phyloP scores from a whole-genome alignment of 2,329 filamentous ascomycete genomes.

The Claviceps fusiformis region DNA sequence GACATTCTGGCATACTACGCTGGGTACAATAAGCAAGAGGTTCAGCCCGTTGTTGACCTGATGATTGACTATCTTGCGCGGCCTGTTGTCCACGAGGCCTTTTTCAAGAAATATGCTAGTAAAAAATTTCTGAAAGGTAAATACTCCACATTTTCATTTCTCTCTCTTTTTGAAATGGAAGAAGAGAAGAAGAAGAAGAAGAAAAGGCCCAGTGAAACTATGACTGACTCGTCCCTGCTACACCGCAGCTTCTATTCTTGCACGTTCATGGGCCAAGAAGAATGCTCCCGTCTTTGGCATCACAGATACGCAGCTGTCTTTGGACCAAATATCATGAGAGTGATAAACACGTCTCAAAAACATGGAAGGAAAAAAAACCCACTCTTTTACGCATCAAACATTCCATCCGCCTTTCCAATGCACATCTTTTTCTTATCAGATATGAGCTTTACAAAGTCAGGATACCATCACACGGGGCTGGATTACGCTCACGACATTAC shows the following conservation, averaged over 20 bases:
- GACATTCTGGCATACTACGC: slow-evolving; percentile 79
- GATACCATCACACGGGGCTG: slow-evolving; percentile 13
- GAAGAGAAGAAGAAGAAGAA: background rate
- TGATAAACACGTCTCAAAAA: background rate
- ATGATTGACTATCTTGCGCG: slow-evolving; percentile 95
- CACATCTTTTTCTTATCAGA: slow-evolving; percentile 10
- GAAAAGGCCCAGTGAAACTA: background rate
- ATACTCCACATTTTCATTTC: slow-evolving; percentile 11
- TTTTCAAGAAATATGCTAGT: slow-evolving; percentile 99
- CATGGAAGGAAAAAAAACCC: background rate
- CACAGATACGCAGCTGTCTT: slow-evolving; percentile 31
- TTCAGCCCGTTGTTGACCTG: slow-evolving; percentile 78
- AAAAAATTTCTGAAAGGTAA: slow-evolving; percentile 98
- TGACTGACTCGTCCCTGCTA: slow-evolving; percentile 9
- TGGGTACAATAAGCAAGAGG: slow-evolving; percentile 85
- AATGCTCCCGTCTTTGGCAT: slow-evolving; percentile 47
- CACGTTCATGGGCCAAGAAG: slow-evolving; percentile 87
- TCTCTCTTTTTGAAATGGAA: no score
- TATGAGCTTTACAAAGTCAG: slow-evolving; percentile 10
- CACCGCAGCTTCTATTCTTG: slow-evolving; percentile 66
- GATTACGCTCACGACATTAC: slow-evolving; percentile 15
- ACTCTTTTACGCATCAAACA: background rate
- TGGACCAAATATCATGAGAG: slow-evolving; percentile 32
- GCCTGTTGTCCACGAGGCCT: slow-evolving; percentile 85
- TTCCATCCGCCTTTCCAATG: slow-evolving; percentile 2